These are phyloP conservation scores for Pulicaria dysenterica DNA, from an alignment of 129 eudicot species.

Conservation along the genomic window DNA sequence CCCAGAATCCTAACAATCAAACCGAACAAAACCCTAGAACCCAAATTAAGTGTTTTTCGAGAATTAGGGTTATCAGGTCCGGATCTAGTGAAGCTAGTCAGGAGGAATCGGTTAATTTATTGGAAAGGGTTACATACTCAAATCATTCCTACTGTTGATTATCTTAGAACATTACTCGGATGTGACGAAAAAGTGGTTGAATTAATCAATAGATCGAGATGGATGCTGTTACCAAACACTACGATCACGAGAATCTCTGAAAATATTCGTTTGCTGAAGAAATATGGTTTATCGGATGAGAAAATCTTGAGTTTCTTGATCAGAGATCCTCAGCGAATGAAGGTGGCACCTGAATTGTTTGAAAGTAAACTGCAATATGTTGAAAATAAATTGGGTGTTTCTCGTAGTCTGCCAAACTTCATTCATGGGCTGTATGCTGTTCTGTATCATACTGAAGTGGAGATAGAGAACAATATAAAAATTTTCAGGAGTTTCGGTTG, in stretches of 20 bases:
- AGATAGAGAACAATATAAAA: conserved; percentile 12
- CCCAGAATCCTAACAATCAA: conserved; percentile 22
- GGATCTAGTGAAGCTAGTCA: conserved; percentile 26
- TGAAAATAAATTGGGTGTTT: conserved; percentile 31
- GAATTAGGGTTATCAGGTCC: conserved; percentile 32
- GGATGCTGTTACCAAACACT: conserved; percentile 15
- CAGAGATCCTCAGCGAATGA: conserved; percentile 19
- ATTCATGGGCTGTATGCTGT: conserved; percentile 25
- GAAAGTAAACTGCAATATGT: conserved; percentile 17
- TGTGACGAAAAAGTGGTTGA: conserved; percentile 29
- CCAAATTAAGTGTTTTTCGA: conserved; percentile 9
- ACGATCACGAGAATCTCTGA: background rate
- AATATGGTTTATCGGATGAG: conserved; percentile 27
- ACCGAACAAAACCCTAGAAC: conserved; percentile 24
- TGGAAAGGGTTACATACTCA: conserved; percentile 8
- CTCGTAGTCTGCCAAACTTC: conserved; percentile 13
- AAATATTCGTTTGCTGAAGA: conserved; percentile 25
- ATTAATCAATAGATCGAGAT: conserved; percentile 6
- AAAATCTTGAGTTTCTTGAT: background rate
- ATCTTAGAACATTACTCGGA: conserved; percentile 24
- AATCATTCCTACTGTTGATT: conserved; percentile 26
- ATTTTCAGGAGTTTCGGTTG: conserved; percentile 41
- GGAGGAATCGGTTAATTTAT: background rate
- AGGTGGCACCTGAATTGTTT: conserved; percentile 13
- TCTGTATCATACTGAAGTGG: background rate